Percentiles rank a stretch among this genome's conserved stretches.
Evolutionary conservation across 495 filamentous ascomycete genomes (phyloP).

Genomic region (Penicillium manginii): DNA sequence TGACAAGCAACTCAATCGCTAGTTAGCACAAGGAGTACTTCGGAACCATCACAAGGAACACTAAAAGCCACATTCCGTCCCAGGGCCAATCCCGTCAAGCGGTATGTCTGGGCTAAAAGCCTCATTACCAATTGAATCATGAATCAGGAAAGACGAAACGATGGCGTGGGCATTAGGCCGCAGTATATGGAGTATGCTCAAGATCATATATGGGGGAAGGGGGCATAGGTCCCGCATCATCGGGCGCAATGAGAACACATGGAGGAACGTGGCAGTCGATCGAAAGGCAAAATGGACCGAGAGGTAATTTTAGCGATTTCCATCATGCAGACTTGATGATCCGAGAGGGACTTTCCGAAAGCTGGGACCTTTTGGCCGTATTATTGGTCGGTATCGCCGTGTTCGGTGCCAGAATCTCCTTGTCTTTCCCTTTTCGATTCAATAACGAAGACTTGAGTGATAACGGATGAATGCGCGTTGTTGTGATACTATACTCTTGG

Average conservation of each 20-base stretch:
- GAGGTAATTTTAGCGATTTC: neutral
- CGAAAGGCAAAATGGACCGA: neutral
- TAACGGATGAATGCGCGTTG: neutral
- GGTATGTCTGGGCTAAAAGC: neutral
- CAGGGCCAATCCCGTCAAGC: neutral
- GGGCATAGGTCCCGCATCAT: neutral
- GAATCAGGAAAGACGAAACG: conserved; percentile 14
- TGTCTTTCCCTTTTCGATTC: conserved; percentile 22
- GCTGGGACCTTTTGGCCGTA: neutral
- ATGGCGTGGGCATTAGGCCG: conserved; percentile 3
- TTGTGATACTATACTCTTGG: neutral
- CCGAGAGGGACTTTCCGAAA: neutral
- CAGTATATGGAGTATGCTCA: neutral
- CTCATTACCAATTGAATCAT: conserved; percentile 2
- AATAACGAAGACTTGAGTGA: neutral
- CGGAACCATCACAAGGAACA: neutral
- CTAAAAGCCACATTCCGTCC: neutral
- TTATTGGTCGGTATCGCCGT: conserved; percentile 28
- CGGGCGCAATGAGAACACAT: neutral
- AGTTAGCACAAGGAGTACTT: neutral
- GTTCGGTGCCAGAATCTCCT: conserved; percentile 26
- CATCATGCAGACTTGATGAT: neutral
- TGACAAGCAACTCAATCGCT: neutral
- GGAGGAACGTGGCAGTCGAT: neutral
- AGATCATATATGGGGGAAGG: neutral